A percentile compares a stretch with the other conserved stretches of the same genome.
Conservation (phyloP, 2,329 filamentous ascomycete genomes). For the Pyricularia pennisetigena region DNA sequence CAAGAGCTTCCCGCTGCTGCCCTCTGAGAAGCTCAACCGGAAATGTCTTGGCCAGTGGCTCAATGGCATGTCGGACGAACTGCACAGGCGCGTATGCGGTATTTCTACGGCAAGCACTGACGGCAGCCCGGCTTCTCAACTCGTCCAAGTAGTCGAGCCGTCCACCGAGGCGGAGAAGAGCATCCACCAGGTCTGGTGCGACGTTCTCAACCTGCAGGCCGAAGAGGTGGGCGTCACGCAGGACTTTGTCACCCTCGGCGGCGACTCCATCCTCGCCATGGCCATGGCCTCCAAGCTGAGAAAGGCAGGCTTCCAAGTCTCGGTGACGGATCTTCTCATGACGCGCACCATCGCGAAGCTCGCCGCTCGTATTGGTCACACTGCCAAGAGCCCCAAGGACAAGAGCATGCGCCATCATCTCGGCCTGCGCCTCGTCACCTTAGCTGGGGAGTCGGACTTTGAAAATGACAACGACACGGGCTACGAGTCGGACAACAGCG, state of each 20-base stretch:
- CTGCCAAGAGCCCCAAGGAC: background rate
- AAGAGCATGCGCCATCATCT: background rate
- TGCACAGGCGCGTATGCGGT: conserved; percentile 6
- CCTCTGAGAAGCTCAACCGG: conserved; percentile 18
- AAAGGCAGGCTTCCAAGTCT: background rate
- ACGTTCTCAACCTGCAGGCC: conserved; percentile 8
- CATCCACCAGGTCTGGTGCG: conserved; percentile 7
- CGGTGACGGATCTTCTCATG: background rate
- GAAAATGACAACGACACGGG: background rate
- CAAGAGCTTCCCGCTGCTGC: conserved; percentile 12
- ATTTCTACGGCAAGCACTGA: background rate
- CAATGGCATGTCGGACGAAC: conserved; percentile 6
- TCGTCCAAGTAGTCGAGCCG: background rate
- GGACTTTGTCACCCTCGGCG: conserved; percentile 25
- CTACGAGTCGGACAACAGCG: background rate
- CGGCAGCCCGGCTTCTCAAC: background rate
- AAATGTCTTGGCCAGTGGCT: conserved; percentile 11
- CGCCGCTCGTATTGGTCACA: background rate
- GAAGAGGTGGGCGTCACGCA: conserved; percentile 12
- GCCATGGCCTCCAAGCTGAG: conserved; percentile 25
- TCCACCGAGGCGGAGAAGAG: conserved; percentile 5
- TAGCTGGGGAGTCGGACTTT: background rate
- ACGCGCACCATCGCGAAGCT: background rate
- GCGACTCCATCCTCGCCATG: conserved; percentile 28
- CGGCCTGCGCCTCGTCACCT: background rate